These are phyloP conservation scores for Ogataea methylovora DNA, from an alignment of 805 yeast species.

Conservation along the genomic window DNA sequence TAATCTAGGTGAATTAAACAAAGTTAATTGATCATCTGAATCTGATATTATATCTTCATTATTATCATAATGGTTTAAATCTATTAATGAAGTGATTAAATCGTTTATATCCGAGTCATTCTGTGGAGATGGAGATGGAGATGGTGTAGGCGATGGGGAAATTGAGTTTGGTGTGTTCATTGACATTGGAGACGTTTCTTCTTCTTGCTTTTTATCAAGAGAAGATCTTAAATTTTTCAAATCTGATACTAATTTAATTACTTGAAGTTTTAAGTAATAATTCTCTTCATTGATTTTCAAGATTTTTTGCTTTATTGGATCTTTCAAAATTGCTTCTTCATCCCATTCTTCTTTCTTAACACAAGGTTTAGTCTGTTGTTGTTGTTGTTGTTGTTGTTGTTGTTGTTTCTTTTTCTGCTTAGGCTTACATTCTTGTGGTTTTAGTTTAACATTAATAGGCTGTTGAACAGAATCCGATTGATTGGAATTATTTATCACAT, in stretches of 20 bases:
- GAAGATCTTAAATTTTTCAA: constrained; percentile 27
- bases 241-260: constrained; percentile 36
- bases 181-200: background rate
- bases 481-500: no score
- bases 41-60: constrained; percentile 20
- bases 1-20: background rate
- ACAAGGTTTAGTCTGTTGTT: background rate
- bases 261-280: constrained; percentile 33
- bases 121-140: background rate
- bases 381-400: background rate
- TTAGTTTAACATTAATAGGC: no score
- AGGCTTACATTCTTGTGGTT: no score
- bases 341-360: background rate
- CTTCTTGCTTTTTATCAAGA: background rate
- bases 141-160: background rate
- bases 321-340: constrained; percentile 16
- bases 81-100: constrained; percentile 26
- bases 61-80: constrained; percentile 24
- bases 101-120: constrained; percentile 29
- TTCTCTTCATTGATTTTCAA: constrained; percentile 37
- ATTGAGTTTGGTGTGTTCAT: background rate
- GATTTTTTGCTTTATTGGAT: constrained; percentile 32
- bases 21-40: constrained; percentile 12
- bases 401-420: background rate
- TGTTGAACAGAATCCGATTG: no score